A percentile compares a stretch with the other conserved stretches of the same genome.
These are phyloP conservation scores for Cyberlindnera mrakii DNA, from an alignment of 805 yeast genomes.

Conservation along the genomic window DNA sequence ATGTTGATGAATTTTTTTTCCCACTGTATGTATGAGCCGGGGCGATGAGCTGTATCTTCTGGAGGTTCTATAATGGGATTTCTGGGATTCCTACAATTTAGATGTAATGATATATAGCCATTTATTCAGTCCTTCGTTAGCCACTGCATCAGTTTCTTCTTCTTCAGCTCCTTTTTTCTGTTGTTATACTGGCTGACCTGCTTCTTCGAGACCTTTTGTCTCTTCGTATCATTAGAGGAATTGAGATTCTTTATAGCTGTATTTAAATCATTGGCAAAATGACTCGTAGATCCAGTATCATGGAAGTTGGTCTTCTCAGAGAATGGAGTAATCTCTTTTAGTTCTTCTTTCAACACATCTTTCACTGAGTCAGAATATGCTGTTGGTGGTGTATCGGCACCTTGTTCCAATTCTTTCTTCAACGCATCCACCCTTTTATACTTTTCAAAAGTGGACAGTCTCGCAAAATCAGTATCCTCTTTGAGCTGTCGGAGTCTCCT, in stretches of 20 bases:
- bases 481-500: slow-evolving; percentile 1
- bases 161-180: slow-evolving; percentile 2
- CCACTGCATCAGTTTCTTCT: slow-evolving; percentile 6
- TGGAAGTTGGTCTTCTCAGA: slow-evolving; percentile 3
- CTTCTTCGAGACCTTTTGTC: slow-evolving; percentile 4
- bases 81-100: not conserved
- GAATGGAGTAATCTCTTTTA: slow-evolving; percentile 2
- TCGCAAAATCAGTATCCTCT: slow-evolving; percentile 5
- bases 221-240: not conserved
- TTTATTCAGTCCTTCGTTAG: slow-evolving; percentile 3
- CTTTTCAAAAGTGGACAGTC: slow-evolving; percentile 9
- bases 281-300: slow-evolving; percentile 2
- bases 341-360: not conserved
- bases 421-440: slow-evolving; percentile 6
- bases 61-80: no score
- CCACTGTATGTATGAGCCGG: no score
- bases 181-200: slow-evolving; percentile 4
- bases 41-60: no score
- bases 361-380: not conserved
- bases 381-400: no score
- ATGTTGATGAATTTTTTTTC: not conserved
- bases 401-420: slow-evolving; percentile 2
- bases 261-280: slow-evolving; percentile 3
- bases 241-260: slow-evolving; percentile 1
- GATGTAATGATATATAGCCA: not conserved